Base-by-base conservation (phyloP, 192 early-diverging fungal genomes). In the Podila horticola region DNA sequence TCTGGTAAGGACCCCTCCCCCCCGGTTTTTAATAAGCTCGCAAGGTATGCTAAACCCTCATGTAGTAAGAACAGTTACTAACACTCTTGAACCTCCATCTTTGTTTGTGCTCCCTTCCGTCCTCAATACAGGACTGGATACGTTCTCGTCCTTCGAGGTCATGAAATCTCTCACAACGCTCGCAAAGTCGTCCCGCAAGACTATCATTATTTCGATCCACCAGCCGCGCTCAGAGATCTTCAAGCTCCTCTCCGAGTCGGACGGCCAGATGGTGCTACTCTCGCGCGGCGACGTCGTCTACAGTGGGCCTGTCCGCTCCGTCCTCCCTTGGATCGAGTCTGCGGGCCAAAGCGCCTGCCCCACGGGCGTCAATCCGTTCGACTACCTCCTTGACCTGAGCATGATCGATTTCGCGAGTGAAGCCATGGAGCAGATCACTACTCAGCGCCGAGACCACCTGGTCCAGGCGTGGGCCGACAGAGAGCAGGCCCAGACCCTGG, bases 171-270 rank as follows among this genome's bases (percentile, higher is more conserved):
- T 81, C 31, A 73, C 77, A 2, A 81, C 73, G 11, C 62, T 81
- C 30, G 77, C 77, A 26, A 62, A 38, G 45, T 73, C 77, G 2
- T 69, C 77, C 1, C 70, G 72, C 85, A 91, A 82, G 86, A 94
- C 85, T 9, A 88, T 96, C 9, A 82, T 98, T 24, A 92, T 95
- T 77, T 95, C 93, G 9, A 94, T 97, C 69, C 97, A 98, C 74
- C 96, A 97, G 82, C 97, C 97, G n/a, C 88, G 89, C 58, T 93
- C 92, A 8, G 90, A 94, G 58, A 89, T 95, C 57, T 97, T 92
- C 84, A 85, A 86, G 22, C 82, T 93, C 45, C 93, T 97, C 69
- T 52, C 77, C 26, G 77, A 73, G 15, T 72, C 77, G 0, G 71
- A 81, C 31, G 77, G 77, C 26, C 77, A 81, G 51, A 81, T 81